Percentiles rank a stretch among this genome's conserved stretches.
phyloP scores from a whole-genome alignment of 257 asterid genomes.

The Sherardia arvensis region DNA sequence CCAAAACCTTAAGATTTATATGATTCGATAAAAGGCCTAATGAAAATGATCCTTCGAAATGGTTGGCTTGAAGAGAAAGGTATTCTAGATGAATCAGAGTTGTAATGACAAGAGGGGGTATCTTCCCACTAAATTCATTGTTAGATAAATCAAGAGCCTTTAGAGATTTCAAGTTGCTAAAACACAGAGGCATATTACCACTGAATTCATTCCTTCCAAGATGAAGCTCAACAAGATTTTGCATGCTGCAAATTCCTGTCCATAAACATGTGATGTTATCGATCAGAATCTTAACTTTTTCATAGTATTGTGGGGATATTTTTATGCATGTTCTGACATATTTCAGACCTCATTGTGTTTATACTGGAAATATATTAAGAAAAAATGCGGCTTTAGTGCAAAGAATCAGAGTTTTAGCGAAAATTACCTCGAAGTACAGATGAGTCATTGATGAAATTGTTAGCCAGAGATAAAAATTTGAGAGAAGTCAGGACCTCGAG shows the following conservation, averaged over 20 bases:
- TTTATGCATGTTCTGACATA: no score
- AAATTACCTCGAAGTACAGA: not conserved
- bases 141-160: not conserved
- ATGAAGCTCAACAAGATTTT: slow-evolving; percentile 7
- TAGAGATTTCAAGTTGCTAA: slow-evolving; percentile 10
- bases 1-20: not conserved
- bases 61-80: slow-evolving; percentile 3
- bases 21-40: slow-evolving; percentile 4
- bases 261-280: not conserved
- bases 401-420: not conserved
- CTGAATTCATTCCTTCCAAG: slow-evolving; percentile 3
- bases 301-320: no score
- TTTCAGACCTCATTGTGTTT: not conserved
- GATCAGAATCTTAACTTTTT: not conserved
- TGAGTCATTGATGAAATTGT: not conserved
- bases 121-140: slow-evolving; percentile 8
- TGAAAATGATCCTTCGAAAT: slow-evolving; percentile 4
- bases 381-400: not conserved
- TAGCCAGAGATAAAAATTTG: not conserved
- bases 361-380: not conserved
- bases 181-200: slow-evolving; percentile 6
- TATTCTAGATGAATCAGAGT: slow-evolving; percentile 2
- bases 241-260: slow-evolving; percentile 6
- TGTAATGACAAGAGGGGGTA: slow-evolving; percentile 3
- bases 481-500: not conserved